These are phyloP conservation scores for Coriolopsis trogii DNA, from an alignment of 1,284 basidiomycete species.

Conservation along the genomic window DNA sequence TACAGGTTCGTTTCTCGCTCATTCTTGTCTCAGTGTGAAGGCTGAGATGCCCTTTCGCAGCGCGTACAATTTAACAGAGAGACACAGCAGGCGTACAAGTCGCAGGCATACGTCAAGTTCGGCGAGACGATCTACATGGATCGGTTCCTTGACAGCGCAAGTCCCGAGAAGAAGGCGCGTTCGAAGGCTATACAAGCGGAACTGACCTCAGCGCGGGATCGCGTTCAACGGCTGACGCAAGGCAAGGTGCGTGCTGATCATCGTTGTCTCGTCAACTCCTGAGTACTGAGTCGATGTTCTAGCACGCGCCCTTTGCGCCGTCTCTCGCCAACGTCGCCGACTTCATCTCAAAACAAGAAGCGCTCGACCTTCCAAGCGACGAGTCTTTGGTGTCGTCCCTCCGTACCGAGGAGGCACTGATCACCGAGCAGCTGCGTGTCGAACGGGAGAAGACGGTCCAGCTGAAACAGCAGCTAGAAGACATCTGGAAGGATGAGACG, in stretches of 20 bases:
- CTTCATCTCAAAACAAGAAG: constrained; percentile 55
- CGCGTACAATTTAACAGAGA: constrained; percentile 96
- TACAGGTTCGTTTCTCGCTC: constrained; percentile 64
- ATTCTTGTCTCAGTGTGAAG: neutral
- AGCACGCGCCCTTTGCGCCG: constrained; percentile 62
- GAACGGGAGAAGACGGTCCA: constrained; percentile 56
- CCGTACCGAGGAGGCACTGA: constrained; percentile 50
- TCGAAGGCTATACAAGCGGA: constrained; percentile 73
- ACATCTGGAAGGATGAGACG: constrained; percentile 74
- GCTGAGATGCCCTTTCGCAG: constrained; percentile 43
- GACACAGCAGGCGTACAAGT: constrained; percentile 89
- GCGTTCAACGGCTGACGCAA: constrained; percentile 68
- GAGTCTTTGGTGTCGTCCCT: constrained; percentile 54
- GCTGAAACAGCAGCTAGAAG: constrained; percentile 75
- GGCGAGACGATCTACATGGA: constrained; percentile 89
- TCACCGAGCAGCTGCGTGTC: constrained; percentile 64
- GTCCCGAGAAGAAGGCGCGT: constrained; percentile 68
- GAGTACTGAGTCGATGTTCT: neutral
- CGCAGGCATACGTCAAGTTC: constrained; percentile 93
- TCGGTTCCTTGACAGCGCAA: constrained; percentile 83
- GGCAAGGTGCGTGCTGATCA: constrained; percentile 54
- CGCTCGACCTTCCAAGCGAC: constrained; percentile 49
- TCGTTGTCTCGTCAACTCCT: neutral
- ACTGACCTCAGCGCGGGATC: constrained; percentile 64
- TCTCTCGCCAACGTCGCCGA: constrained; percentile 55